Evolutionary conservation across 148 eudicot species (phyloP), one percentile per base, ranked within the genome.

Genomic region (Tetragonia tetragonoides): DNA sequence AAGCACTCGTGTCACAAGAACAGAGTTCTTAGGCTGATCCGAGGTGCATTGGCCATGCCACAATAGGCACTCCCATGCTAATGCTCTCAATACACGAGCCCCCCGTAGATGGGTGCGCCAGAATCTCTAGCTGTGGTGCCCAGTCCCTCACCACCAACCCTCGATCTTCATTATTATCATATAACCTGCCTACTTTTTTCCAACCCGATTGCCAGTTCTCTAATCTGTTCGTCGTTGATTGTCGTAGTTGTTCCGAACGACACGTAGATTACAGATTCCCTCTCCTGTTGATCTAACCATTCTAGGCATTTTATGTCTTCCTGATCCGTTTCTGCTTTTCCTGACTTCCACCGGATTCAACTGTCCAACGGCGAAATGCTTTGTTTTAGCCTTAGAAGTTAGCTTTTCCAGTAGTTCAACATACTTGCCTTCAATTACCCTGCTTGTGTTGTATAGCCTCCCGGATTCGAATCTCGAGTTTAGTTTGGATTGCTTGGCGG

Each of bases 71-170:
- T 1, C 89, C 91, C 87, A 85, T 82, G 47, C 78, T 75, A 0
- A 89, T 75, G 20, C 88, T 85, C 60, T 89, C 91, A 62, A 86
- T 41, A 63, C 92, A 89, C 20, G 92, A 89, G 46, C 86, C 84
- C 92, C 92, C 87, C 0, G 80, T 85, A 0, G 90, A 60, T 6
- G 47, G 23, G 54, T 89, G 92, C 0, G 61, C 87, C 38, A 89
- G 75, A 20, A 89, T 87, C 61, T 89, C 86, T 14, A 87, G 39
- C 66, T 89, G 92, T 0, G 90, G 90, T 3, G 84, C 90, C 90
- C 92, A 89, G 9, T 87, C 87, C 62, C 85, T 82, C 14, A 83
- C 76, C 10, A 89, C 66, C 21, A 89, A 38, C 20, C 91, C 89
- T 2, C 38, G 77, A 6, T 61, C 83, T 76, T 77, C 57, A 62